Evolutionary conservation across 2,329 filamentous ascomycete genomes (phyloP).

Genomic region (Aspergillus costaricaensis): DNA sequence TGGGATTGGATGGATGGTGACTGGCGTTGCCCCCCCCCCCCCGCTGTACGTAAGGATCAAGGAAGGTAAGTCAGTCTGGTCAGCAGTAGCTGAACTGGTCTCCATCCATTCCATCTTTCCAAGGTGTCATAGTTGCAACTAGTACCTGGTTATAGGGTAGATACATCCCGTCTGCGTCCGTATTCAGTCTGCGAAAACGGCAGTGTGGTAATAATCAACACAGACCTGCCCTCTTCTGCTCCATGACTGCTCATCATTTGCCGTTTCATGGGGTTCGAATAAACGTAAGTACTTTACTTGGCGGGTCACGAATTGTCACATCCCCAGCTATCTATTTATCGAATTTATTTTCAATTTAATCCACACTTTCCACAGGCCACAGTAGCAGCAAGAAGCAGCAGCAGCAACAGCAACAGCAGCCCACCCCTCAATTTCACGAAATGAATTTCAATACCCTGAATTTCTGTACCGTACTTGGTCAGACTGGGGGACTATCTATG

Average conservation of each 20-base stretch:
- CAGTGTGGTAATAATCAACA: not conserved
- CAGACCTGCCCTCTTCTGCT: not conserved
- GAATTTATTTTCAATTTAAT: not conserved
- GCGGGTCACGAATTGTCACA: not conserved
- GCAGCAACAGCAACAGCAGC: not conserved
- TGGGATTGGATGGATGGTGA: not conserved
- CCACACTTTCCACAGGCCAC: not conserved
- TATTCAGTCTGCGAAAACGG: not conserved
- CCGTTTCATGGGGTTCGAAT: not conserved
- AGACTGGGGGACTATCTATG: not conserved
- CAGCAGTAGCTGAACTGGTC: not conserved
- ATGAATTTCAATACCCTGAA: not conserved
- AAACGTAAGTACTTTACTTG: not conserved
- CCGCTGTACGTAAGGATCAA: not conserved
- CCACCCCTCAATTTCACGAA: not conserved
- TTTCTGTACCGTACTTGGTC: not conserved
- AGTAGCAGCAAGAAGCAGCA: not conserved
- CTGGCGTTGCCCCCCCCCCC: not conserved
- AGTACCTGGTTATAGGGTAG: conserved; percentile 6
- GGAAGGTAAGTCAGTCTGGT: not conserved
- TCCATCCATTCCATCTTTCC: not conserved
- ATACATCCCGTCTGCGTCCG: not conserved
- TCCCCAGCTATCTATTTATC: not conserved
- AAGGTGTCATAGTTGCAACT: not conserved
- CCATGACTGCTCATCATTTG: not conserved